These are phyloP conservation scores for Russula compacta DNA, from an alignment of 768 basidiomycete species.

Conservation along the genomic window DNA sequence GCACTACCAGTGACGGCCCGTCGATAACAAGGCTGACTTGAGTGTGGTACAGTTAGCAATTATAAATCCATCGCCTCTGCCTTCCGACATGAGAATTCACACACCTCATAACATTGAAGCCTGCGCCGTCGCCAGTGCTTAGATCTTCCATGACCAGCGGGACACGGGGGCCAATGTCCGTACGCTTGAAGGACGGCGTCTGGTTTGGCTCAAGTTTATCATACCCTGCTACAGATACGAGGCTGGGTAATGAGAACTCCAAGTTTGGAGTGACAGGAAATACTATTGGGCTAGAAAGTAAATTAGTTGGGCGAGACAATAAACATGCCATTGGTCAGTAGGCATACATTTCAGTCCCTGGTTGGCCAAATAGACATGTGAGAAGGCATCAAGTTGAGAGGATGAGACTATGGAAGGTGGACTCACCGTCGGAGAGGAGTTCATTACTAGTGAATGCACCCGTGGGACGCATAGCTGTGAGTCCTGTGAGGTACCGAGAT, in stretches of 20 bases:
- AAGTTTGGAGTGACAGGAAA: neutral
- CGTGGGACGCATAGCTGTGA: neutral
- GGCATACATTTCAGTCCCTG: slow-evolving; percentile 1
- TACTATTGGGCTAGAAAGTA: neutral
- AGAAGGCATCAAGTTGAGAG: neutral
- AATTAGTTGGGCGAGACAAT: neutral
- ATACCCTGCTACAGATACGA: neutral
- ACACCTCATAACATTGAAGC: neutral
- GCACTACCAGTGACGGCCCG: neutral
- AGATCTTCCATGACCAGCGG: neutral
- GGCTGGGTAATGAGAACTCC: neutral
- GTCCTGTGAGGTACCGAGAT: neutral
- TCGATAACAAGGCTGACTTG: neutral
- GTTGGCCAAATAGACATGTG: neutral
- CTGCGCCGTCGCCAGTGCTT: neutral
- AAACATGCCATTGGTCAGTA: neutral
- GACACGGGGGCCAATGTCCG: neutral
- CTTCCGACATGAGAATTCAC: neutral
- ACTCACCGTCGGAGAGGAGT: slow-evolving; percentile 2
- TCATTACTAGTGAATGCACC: neutral
- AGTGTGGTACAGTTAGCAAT: neutral
- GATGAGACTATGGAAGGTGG: neutral
- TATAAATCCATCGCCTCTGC: too few relatives aligned
- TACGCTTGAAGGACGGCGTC: neutral
- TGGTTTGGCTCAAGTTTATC: neutral